These are phyloP conservation scores for Jimgerdemannia flammicorona DNA, from an alignment of 192 early-diverging fungal genomes.

Conservation along the genomic window DNA sequence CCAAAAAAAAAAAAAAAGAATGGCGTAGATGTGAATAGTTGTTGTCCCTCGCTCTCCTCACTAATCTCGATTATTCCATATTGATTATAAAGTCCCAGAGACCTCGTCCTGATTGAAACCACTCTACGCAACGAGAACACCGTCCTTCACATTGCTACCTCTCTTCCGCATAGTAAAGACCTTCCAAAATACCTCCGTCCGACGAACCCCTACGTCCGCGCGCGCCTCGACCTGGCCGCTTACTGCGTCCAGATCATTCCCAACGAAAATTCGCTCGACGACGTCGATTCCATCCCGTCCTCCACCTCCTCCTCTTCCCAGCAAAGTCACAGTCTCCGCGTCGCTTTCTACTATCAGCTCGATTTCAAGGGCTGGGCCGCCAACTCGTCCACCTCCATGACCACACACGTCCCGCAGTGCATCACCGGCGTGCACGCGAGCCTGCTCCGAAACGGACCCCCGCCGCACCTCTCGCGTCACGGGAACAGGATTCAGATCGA, in stretches of 20 bases:
- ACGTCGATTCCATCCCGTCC: constrained; percentile 20
- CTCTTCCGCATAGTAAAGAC: constrained; percentile 31
- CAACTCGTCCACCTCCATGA: constrained; percentile 35
- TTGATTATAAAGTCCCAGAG: constrained; percentile 28
- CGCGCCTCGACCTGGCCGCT: constrained; percentile 29
- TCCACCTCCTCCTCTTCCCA: constrained; percentile 30
- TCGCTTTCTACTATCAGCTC: constrained; percentile 37
- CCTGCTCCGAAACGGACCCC: constrained; percentile 27
- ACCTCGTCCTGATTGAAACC: constrained; percentile 32
- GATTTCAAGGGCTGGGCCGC: constrained; percentile 35
- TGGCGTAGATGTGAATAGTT: no score
- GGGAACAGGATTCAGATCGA: constrained; percentile 32
- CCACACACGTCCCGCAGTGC: constrained; percentile 33
- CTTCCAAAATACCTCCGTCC: constrained; percentile 36
- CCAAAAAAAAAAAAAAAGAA: no score
- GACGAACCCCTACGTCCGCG: constrained; percentile 33
- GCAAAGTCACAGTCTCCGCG: constrained; percentile 30
- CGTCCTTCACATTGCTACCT: constrained; percentile 34
- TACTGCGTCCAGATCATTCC: constrained; percentile 33
- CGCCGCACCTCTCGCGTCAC: constrained; percentile 33
- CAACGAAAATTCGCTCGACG: constrained; percentile 23
- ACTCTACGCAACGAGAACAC: constrained; percentile 34
- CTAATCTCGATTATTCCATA: no score
- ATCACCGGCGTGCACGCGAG: constrained; percentile 29
- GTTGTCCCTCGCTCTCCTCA: no score